Conservation (phyloP, 2,329 filamentous ascomycete genomes). For the Raffaelea ambrosiae region DNA sequence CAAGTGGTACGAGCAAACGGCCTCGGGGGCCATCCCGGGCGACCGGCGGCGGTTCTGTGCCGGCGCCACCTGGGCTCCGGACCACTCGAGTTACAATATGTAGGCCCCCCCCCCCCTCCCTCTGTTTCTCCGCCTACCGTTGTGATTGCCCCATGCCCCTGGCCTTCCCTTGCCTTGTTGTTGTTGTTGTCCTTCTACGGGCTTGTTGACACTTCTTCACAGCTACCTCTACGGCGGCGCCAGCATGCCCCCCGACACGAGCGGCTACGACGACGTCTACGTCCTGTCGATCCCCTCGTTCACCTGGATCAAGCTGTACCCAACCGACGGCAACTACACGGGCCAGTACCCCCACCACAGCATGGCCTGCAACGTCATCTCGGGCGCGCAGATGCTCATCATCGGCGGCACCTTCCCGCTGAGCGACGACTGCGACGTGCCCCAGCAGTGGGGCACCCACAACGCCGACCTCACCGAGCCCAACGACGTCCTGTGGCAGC, state of each 20-base stretch:
- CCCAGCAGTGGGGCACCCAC: constrained; percentile 44
- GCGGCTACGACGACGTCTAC: constrained; percentile 54
- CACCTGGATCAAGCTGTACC: constrained; percentile 51
- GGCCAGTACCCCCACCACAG: constrained; percentile 41
- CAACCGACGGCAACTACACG: constrained; percentile 27
- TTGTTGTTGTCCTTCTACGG: neutral
- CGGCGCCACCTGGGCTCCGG: constrained; percentile 49
- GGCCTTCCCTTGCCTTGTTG: neutral
- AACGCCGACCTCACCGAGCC: constrained; percentile 44
- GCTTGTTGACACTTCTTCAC: neutral
- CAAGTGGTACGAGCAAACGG: constrained; percentile 52
- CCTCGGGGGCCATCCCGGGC: constrained; percentile 42
- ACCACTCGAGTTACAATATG: constrained; percentile 57
- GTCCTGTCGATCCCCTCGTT: constrained; percentile 55
- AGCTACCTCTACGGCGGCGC: constrained; percentile 55
- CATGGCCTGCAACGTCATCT: constrained; percentile 48
- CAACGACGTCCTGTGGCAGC: constrained; percentile 41
- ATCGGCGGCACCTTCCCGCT: constrained; percentile 51
- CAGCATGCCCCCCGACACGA: constrained; percentile 33
- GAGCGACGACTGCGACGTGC: constrained; percentile 41
- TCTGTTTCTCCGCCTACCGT: neutral
- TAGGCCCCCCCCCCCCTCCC: constrained; percentile 36
- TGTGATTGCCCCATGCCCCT: neutral
- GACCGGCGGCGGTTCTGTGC: constrained; percentile 52
- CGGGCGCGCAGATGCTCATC: constrained; percentile 51